Percentiles rank a stretch among this genome's conserved stretches.
These are phyloP conservation scores for Eucalyptus sp. DNA, from an alignment of 345 rosid species.

Conservation along the genomic window DNA sequence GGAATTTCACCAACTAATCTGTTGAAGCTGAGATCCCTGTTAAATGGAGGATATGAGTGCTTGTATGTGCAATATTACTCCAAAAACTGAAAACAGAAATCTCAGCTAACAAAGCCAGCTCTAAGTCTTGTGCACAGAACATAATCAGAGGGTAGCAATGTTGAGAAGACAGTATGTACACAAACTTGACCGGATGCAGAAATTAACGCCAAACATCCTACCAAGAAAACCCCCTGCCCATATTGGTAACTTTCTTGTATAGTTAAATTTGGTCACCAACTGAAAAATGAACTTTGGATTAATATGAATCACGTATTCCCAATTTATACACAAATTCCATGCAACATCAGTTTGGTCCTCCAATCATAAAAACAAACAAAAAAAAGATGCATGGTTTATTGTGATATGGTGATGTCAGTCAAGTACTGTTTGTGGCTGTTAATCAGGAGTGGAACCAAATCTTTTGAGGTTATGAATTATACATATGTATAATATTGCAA, in stretches of 20 bases:
- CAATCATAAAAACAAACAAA: background rate
- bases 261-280: background rate
- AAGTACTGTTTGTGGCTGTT: background rate
- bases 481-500: background rate
- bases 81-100: background rate
- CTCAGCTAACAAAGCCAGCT: background rate
- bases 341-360: background rate
- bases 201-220: background rate
- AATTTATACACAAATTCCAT: background rate
- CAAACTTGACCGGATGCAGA: background rate
- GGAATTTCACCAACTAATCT: constrained; percentile 40
- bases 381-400: background rate
- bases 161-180: background rate
- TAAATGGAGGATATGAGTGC: background rate
- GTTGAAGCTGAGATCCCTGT: constrained; percentile 65
- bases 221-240: background rate
- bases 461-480: background rate
- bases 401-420: background rate
- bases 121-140: background rate
- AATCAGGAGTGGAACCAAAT: background rate
- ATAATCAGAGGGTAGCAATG: background rate
- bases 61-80: background rate
- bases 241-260: background rate
- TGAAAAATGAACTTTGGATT: background rate
- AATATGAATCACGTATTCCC: background rate